Base-by-base conservation (phyloP, 495 filamentous ascomycete species). In the Mytilinidion resinicola region DNA sequence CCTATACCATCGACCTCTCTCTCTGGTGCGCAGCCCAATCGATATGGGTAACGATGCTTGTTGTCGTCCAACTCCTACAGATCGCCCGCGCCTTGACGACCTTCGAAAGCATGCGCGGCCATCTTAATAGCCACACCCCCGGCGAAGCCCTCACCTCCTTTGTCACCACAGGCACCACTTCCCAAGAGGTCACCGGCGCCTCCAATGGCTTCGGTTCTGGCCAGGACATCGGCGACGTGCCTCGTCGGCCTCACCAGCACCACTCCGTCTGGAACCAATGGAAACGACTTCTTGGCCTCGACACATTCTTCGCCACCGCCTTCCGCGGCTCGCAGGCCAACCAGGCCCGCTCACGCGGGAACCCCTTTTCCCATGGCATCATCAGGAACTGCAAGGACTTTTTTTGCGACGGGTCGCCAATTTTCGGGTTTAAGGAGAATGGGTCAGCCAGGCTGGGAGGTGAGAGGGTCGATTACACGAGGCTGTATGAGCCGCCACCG, bases 11-110 rank as follows among this genome's bases (percentile, higher is more conserved):
- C 20, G 74, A 92, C 12, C 78, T 95, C 25, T 77, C 80, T 51
- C 68, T 89, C 42, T 98, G 91, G 91, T 78, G 82, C 17, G 76
- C 79, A 19, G 73, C 96, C 38, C 93, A 98, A 73, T 78, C 95
- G 43, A 84, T 85, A 41, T 98, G 93, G 93, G 87, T 97, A 10
- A 85, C 90, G 3, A 97, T 97, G 91, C 85, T 98, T 25, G 82
- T 96, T 63, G 81, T 86, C 51, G 92, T 96, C 9, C 93, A 98
- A 68, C 82, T 96, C 37, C 76, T 96, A 10, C 93, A 97, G 67
- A 83, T 98, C 41, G 85, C 90, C 0, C 83, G 90, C 50, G 93
- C 91, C 43, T 85, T 92, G 77, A 98, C 93, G 8, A 98, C 93
- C 0, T 97, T 85, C 74, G 93, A 98, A 67, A 93, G 89, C 62